Evolutionary conservation across 108 stramenopile species (phyloP).

Genomic region (Cyclotella kingstonii): DNA sequence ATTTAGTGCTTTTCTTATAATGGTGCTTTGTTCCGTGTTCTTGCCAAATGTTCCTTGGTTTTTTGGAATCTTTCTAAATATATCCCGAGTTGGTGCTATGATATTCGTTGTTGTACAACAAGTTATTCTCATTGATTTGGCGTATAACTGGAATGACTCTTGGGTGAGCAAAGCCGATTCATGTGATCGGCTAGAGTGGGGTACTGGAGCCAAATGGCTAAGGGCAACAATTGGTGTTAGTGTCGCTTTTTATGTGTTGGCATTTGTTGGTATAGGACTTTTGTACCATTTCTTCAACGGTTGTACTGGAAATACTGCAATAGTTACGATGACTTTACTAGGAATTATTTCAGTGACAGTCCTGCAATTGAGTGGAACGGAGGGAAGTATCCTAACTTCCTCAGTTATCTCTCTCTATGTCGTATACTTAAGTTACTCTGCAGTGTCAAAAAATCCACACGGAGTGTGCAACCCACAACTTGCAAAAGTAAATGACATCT

Average conservation of each 20-base stretch:
- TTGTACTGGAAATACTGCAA: conserved; percentile 72
- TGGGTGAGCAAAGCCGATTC: conserved; percentile 80
- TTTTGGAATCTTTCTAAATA: conserved; percentile 56
- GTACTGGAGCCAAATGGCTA: conserved; percentile 66
- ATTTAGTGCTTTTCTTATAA: conserved; percentile 64
- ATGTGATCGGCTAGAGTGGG: conserved; percentile 67
- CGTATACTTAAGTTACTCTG: conserved; percentile 79
- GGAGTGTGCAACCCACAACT: conserved; percentile 81
- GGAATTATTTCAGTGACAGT: conserved; percentile 68
- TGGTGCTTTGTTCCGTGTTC: conserved; percentile 57
- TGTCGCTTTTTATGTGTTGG: conserved; percentile 49
- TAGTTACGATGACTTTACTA: conserved; percentile 81
- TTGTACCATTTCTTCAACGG: conserved; percentile 78
- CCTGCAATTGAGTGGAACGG: conserved; percentile 63
- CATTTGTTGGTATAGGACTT: conserved; percentile 68
- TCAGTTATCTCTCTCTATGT: conserved; percentile 81
- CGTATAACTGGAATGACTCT: conserved; percentile 85
- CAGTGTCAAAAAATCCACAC: conserved; percentile 83
- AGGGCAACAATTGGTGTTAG: conserved; percentile 66
- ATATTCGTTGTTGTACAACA: conserved; percentile 76
- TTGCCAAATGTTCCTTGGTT: conserved; percentile 61
- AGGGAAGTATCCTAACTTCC: conserved; percentile 88
- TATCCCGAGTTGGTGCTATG: conserved; percentile 64
- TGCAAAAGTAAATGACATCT: conserved; percentile 61
- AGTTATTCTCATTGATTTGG: conserved; percentile 83